A percentile compares a stretch with the other conserved stretches of the same genome.
These are phyloP conservation scores for Dentipellis fragilis DNA, from an alignment of 768 basidiomycete species.

Conservation along the genomic window DNA sequence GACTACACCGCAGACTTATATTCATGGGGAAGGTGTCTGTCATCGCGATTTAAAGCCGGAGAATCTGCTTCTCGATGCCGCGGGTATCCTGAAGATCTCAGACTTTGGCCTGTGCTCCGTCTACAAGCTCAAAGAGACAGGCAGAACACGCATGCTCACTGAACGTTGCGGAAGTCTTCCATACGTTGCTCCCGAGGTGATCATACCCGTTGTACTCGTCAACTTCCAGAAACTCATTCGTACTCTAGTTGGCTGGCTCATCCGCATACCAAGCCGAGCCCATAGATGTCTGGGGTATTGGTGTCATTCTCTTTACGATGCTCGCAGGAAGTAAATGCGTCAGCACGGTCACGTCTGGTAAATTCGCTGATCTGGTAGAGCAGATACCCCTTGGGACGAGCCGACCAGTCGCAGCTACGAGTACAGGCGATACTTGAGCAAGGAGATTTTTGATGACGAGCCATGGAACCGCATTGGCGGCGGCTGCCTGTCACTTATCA, in stretches of 20 bases:
- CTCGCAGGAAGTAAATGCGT: constrained; percentile 73
- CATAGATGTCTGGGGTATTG: constrained; percentile 92
- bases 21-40: constrained; percentile 84
- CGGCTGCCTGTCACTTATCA: constrained; percentile 57
- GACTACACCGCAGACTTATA: constrained; percentile 49
- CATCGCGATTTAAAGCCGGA: constrained; percentile 98
- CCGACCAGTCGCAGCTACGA: constrained; percentile 75
- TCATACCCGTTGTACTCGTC: constrained; percentile 8
- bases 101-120: constrained; percentile 94
- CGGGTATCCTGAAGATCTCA: constrained; percentile 83
- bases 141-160: constrained; percentile 63
- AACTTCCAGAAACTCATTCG: background rate
- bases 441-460: constrained; percentile 58
- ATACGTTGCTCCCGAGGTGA: constrained; percentile 90
- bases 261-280: constrained; percentile 82
- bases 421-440: constrained; percentile 63
- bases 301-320: constrained; percentile 88
- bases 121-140: constrained; percentile 73
- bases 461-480: constrained; percentile 69
- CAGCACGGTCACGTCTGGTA: background rate
- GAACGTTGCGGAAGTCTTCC: constrained; percentile 90
- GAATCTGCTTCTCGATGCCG: constrained; percentile 78
- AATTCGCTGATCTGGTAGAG: background rate
- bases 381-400: constrained; percentile 98
- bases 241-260: constrained; percentile 48